Evolutionary conservation across 352 stramenopile species (phyloP), one percentile per base, ranked within the genome.

Genomic region (Phytophthora brassicae): DNA sequence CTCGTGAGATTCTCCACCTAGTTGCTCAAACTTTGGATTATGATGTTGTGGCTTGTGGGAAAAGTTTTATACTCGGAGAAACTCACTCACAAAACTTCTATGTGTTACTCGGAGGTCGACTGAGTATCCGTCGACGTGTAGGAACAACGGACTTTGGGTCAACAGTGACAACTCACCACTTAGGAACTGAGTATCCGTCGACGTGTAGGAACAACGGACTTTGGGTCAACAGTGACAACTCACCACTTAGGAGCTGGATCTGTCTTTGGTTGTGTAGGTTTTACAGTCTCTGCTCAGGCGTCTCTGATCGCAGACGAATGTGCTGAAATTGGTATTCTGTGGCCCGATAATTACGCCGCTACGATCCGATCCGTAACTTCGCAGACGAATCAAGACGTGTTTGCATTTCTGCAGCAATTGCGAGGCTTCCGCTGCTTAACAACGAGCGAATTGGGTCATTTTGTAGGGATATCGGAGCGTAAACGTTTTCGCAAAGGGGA

Each of bases 391-490:
- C 81, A 81, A 36, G 75, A 85, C 22, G 62, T 87, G 3, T 92
- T 90, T 49, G 64, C 66, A 9, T 92, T 92, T 33, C 45, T 92
- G 35, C 73, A 89, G 43, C 75, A 89, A 65, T 44, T 88, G 38
- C 85, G 84, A 33, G 79, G 80, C 2, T 89, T 92, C 26, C 69
- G 68, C 47, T 63, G 70, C 5, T 84, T 92, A 13, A 78, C 66
- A 11, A 85, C 79, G 1, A 88, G 78, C 24, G 81, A 88, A 19
- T 65, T 92, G 11, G 81, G 81, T 16, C 79, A 90, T 36, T 60
- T 90, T 45, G 84, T 90, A n/a, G 83, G 79, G 7, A 87, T 90
- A 33, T 92, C 81, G 22, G 78, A 92, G 57, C 74, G 77, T 13
- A 71, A 82, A 19, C 78, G 81, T 3, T 90, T 88, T 45, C 79